Base-by-base conservation (phyloP, 805 yeast genomes). In the Starmera quercuum region DNA sequence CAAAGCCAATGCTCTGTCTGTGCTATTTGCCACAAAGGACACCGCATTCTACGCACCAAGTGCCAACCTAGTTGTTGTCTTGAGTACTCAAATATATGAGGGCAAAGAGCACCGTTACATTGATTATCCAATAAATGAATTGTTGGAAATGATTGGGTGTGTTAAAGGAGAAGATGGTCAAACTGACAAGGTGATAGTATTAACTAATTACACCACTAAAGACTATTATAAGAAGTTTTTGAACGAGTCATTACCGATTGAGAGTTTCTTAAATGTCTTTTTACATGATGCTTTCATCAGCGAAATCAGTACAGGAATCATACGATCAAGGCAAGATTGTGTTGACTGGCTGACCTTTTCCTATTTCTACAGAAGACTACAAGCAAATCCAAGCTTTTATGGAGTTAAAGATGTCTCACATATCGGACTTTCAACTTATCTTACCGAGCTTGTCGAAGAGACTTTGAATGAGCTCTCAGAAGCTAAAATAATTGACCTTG, bases 331-430 rank as follows among this genome's bases (percentile, higher is more conserved):
- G 49, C 96, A 88, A 47, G 92, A 83, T 44, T 84, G 95, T 46
- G 73, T 92, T 38, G 96, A 90, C 48, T 86, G 95, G 94, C 50
- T 92, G 22, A 83, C 96, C 0, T 84, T 73, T 52, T 71, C 95
- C 0, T 83, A 78, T 45, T 83, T 88, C 49, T 92, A 85, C 57
- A 66, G 94, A 42, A 66, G 97, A 32, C 53, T 92, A 15, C 81
- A 76, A 36, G 67, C 73, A 23, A 92, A 92, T 53, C 97, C 98
- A 4, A 76, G 92, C 38, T 92, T 72, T 52, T 92, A 92, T 51
- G 95, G 87, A n/a, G 71, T 85, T 7, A 64, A 63, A 26, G 83
- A 79, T 39, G 63, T 68, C 3, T 61, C 83, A 2, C 75, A 75
- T 29, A 56, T 69, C 20, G 95, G 94, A 0, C 54, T 90, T 6